These are phyloP conservation scores for Fraxinus nigra DNA, from an alignment of 305 asterid genomes.

Conservation along the genomic window DNA sequence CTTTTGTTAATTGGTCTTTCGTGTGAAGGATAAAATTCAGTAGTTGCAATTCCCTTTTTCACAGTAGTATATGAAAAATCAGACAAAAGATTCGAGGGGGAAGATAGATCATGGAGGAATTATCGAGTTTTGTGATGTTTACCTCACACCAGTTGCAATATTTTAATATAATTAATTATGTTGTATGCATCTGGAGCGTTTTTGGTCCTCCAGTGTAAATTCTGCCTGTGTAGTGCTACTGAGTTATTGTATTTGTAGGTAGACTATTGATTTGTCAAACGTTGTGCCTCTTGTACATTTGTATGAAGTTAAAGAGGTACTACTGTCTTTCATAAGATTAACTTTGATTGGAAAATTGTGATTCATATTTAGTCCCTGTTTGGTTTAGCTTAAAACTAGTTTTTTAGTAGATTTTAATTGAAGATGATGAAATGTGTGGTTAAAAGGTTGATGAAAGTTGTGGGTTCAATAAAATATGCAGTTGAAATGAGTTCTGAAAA, in stretches of 20 bases:
- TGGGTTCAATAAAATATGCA: not conserved
- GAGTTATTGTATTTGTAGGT: slow-evolving; percentile 8
- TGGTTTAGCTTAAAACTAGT: not conserved
- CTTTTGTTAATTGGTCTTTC: slow-evolving; percentile 90
- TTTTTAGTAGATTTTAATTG: not conserved
- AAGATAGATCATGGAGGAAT: slow-evolving; percentile 19
- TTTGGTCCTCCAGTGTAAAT: slow-evolving; percentile 35
- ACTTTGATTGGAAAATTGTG: not conserved
- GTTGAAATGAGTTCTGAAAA: not conserved
- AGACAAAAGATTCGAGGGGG: slow-evolving; percentile 3
- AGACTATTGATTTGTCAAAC: not conserved
- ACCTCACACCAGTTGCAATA: slow-evolving; percentile 21
- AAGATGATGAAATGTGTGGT: not conserved
- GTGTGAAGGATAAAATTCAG: slow-evolving; percentile 32
- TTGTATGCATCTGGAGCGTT: slow-evolving; percentile 11
- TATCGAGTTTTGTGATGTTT: slow-evolving; percentile 34
- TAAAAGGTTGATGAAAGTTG: not conserved
- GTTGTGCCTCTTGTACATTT: not conserved
- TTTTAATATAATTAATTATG: slow-evolving; percentile 21
- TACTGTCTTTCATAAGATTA: not conserved
- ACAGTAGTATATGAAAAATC: not conserved
- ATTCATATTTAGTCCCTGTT: not conserved
- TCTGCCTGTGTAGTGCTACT: slow-evolving; percentile 1
- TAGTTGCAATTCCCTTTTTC: not conserved
- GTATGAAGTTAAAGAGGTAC: not conserved